Evolutionary conservation across 768 basidiomycete species (phyloP), one percentile per base, ranked within the genome.

Genomic region (Trametes punicea): DNA sequence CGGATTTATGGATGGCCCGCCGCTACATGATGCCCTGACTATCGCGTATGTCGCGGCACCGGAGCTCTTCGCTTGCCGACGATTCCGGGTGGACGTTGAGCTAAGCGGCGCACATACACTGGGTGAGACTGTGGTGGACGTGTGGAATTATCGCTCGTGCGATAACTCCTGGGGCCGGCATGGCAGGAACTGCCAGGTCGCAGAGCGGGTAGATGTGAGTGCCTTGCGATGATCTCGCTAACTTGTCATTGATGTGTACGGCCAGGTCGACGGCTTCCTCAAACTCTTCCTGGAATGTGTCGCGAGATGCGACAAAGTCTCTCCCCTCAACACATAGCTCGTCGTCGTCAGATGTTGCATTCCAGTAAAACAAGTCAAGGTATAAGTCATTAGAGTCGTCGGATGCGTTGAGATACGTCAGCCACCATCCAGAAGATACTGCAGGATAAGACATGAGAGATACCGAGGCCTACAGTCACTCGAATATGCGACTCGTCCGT

Each of bases 41-140:
- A 74, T 94, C 42, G 87, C 84, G 9, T 94, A 89, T 58, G 75
- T 93, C 31, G 80, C 83, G 1, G 69, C 71, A n/a, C 90, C 90
- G 0, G 76, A 82, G 4, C 62, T 93, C 1, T 93, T 93, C 69
- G 67, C 68, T 21, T 71, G 73, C 30, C 79, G 67, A 46, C 75
- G 92, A n/a, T 82, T 85, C 66, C 77, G 87, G 41, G 91, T 94
- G 0, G 93, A 95, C 59, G 79, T 90, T n/a, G 93, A 95, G 62
- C 75, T 88, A 16, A 76, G 73, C 6, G 88, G 88, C 3, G 70
- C 73, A 16, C 82, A 86, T 58, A 81, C 87, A 2, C 71, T 75
- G 11, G 93, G 92, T 6, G 86, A 92, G 65, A 93, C 93, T 0
- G 78, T 90, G 2, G 88, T 92, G 1, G 90, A 95, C 62, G 63